phyloP scores from a whole-genome alignment of 1,284 basidiomycete species.

The Boletus smithii region DNA sequence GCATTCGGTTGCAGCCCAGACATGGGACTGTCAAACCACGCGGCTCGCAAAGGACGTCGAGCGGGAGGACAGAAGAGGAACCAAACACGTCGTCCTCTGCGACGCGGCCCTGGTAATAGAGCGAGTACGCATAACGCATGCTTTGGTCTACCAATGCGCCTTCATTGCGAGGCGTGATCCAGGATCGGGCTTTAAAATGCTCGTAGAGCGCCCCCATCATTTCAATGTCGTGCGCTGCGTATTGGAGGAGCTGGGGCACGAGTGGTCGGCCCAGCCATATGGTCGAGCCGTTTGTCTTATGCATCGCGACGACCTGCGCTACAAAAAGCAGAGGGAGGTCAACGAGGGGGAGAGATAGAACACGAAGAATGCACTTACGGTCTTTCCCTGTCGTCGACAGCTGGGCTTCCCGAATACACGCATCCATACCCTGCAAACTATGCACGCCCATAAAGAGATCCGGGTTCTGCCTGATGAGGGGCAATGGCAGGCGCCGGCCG shows the following conservation, averaged over 20 bases:
- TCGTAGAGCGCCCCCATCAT: conserved; percentile 39
- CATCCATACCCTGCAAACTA: conserved; percentile 32
- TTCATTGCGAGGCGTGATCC: conserved; percentile 27
- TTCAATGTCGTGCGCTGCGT: conserved; percentile 43
- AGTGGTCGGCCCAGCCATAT: conserved; percentile 40
- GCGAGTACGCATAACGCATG: conserved; percentile 30
- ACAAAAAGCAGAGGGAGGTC: neutral
- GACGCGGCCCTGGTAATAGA: conserved; percentile 27
- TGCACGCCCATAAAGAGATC: conserved; percentile 33
- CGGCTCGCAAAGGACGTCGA: conserved; percentile 29
- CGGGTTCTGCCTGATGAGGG: conserved; percentile 25
- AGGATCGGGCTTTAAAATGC: conserved; percentile 32
- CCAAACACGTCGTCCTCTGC: conserved; percentile 25
- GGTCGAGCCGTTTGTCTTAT: conserved; percentile 31
- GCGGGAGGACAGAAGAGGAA: conserved; percentile 25
- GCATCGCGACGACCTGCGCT: conserved; percentile 41
- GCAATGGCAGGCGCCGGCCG: conserved; percentile 27
- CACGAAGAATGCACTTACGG: conserved; percentile 14
- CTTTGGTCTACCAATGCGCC: conserved; percentile 22
- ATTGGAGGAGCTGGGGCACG: conserved; percentile 34
- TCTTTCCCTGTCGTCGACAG: conserved; percentile 28
- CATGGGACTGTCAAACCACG: conserved; percentile 25
- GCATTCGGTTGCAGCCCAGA: conserved; percentile 26
- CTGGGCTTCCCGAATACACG: conserved; percentile 19
- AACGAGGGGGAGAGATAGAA: neutral